A percentile compares a stretch with the other conserved stretches of the same genome.
Evolutionary conservation across 805 yeast genomes (phyloP).

Genomic region (Monosporozyma servazzii): DNA sequence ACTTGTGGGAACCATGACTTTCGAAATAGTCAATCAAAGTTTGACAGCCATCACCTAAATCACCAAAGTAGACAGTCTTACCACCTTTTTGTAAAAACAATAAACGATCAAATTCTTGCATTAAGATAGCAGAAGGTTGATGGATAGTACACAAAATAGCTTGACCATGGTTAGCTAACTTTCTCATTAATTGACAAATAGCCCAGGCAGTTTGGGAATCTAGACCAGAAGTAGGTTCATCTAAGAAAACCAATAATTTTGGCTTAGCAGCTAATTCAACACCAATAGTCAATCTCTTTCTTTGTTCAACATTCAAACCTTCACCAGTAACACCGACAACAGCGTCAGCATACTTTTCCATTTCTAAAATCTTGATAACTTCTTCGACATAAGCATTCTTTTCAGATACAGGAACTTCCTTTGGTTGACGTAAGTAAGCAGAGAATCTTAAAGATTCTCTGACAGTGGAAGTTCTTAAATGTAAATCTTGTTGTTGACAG

Average conservation of each 20-base stretch:
- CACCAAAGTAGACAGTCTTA: conserved; percentile 68
- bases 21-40: conserved; percentile 60
- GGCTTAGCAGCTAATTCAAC: conserved; percentile 63
- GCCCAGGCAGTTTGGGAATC: conserved; percentile 66
- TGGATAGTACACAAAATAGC: conserved; percentile 70
- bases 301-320: conserved; percentile 56
- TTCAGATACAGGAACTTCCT: conserved; percentile 40
- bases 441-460: conserved; percentile 63
- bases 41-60: conserved; percentile 47
- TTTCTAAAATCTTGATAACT: conserved; percentile 52
- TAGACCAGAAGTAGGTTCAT: conserved; percentile 63
- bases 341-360: conserved; percentile 60
- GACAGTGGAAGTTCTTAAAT: conserved; percentile 55
- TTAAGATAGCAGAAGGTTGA: conserved; percentile 75
- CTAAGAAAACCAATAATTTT: conserved; percentile 48
- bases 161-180: conserved; percentile 51
- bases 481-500: conserved; percentile 72
- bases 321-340: conserved; percentile 68
- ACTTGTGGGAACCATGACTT: conserved; percentile 50
- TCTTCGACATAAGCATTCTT: conserved; percentile 60
- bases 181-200: conserved; percentile 51
- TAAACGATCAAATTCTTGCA: conserved; percentile 71
- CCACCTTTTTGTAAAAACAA: conserved; percentile 65
- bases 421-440: conserved; percentile 61
- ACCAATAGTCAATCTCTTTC: conserved; percentile 56